Percentiles rank a stretch among this genome's conserved stretches.
Evolutionary conservation across 768 basidiomycete species (phyloP).

Genomic region (Suillus alpinus): DNA sequence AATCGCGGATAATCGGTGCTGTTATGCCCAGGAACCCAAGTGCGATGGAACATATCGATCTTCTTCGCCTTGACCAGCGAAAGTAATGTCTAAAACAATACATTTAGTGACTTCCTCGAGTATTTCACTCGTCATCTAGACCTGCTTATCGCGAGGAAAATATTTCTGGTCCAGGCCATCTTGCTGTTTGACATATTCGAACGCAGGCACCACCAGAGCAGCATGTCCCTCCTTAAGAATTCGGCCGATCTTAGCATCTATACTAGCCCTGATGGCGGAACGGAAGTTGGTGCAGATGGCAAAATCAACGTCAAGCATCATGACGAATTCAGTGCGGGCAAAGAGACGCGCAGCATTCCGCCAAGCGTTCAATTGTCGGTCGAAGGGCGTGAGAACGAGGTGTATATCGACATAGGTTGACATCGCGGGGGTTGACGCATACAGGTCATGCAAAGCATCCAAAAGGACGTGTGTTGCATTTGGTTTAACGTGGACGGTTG

Average conservation of each 20-base stretch:
- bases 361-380: constrained; percentile 89
- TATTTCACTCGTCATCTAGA: constrained; percentile 23
- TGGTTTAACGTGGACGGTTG: constrained; percentile 67
- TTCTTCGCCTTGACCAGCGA: constrained; percentile 52
- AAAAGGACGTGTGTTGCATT: constrained; percentile 46
- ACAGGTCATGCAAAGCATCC: constrained; percentile 61
- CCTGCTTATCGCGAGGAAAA: constrained; percentile 73
- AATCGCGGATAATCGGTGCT: constrained; percentile 75
- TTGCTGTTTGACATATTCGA: constrained; percentile 68
- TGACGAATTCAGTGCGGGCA: constrained; percentile 78
- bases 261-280: constrained; percentile 45
- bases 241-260: constrained; percentile 27
- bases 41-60: constrained; percentile 74
- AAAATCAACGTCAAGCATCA: constrained; percentile 93
- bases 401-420: constrained; percentile 77
- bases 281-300: constrained; percentile 81
- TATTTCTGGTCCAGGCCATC: constrained; percentile 56
- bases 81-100: constrained; percentile 45
- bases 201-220: constrained; percentile 82
- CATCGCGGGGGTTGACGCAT: constrained; percentile 66
- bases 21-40: constrained; percentile 78
- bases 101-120: background rate
- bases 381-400: constrained; percentile 77
- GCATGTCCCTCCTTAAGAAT: constrained; percentile 56
- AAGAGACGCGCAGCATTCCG: constrained; percentile 83